These are phyloP conservation scores for Curvularia spicifera DNA, from an alignment of 2,329 filamentous ascomycete species.

Conservation along the genomic window DNA sequence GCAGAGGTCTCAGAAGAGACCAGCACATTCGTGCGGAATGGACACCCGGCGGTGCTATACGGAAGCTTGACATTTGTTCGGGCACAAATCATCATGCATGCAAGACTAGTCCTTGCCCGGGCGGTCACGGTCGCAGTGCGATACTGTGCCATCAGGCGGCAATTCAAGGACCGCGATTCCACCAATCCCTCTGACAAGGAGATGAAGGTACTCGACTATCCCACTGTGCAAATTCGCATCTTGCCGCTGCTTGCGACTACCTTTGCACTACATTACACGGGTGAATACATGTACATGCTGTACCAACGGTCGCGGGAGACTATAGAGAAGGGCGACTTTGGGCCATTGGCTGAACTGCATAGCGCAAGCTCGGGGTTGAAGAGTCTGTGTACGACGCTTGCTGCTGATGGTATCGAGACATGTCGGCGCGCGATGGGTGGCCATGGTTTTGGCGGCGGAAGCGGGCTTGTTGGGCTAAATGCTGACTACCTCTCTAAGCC, in stretches of 20 bases:
- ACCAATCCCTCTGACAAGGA: constrained; percentile 46
- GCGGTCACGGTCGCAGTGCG: constrained; percentile 61
- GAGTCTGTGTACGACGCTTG: constrained; percentile 60
- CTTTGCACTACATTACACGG: constrained; percentile 58
- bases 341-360: constrained; percentile 58
- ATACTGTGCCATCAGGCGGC: constrained; percentile 57
- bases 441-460: constrained; percentile 61
- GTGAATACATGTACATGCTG: constrained; percentile 58
- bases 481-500: constrained; percentile 60
- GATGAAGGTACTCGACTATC: constrained; percentile 59
- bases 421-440: constrained; percentile 62
- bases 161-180: constrained; percentile 59
- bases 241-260: constrained; percentile 61
- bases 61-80: constrained; percentile 59
- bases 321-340: constrained; percentile 60
- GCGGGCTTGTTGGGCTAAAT: constrained; percentile 60
- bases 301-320: constrained; percentile 55
- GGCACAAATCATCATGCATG: constrained; percentile 58
- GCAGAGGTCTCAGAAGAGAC: constrained; percentile 56
- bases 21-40: constrained; percentile 54
- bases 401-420: constrained; percentile 62
- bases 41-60: constrained; percentile 58
- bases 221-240: constrained; percentile 62
- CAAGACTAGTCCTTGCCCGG: constrained; percentile 59
- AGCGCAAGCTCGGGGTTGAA: constrained; percentile 62